Conservation (phyloP, 495 filamentous ascomycete genomes). For the Daldinia childiae region DNA sequence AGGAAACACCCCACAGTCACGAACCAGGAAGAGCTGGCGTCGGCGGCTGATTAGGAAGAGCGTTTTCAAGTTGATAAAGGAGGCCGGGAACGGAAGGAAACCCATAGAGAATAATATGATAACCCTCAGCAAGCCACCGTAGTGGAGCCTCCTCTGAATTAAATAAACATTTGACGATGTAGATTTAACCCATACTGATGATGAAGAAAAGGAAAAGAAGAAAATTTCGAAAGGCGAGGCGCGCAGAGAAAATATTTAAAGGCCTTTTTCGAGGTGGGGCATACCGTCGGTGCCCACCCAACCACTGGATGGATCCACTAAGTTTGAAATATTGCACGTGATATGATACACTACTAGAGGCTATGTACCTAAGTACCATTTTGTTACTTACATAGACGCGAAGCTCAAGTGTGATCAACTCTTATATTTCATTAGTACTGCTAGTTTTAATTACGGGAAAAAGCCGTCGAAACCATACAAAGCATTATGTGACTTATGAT, state of each 20-base stretch:
- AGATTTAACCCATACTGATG: conserved; percentile 59
- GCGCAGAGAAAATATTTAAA: conserved; percentile 38
- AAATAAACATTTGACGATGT: conserved; percentile 54
- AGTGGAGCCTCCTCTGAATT: conserved; percentile 59
- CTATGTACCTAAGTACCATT: too few relatives aligned
- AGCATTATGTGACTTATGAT: too few relatives aligned
- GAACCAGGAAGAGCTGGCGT: conserved; percentile 54
- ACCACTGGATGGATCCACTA: background rate
- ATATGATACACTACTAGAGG: background rate
- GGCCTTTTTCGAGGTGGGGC: conserved; percentile 20
- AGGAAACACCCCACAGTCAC: conserved; percentile 63
- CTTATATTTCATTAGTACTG: too few relatives aligned
- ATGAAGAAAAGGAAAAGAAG: conserved; percentile 52
- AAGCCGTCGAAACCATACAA: too few relatives aligned
- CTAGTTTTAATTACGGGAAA: too few relatives aligned
- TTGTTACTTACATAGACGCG: too few relatives aligned
- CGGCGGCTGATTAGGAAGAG: conserved; percentile 55
- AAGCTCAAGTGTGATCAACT: too few relatives aligned
- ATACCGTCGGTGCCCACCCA: conserved; percentile 6
- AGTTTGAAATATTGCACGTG: background rate
- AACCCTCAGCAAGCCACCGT: conserved; percentile 65
- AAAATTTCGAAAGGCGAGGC: conserved; percentile 11
- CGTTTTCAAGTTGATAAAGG: conserved; percentile 52
- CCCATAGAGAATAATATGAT: conserved; percentile 53
- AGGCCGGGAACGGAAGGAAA: conserved; percentile 67